These are phyloP conservation scores for Angophora floribunda DNA, from an alignment of 345 rosid species.

Conservation along the genomic window DNA sequence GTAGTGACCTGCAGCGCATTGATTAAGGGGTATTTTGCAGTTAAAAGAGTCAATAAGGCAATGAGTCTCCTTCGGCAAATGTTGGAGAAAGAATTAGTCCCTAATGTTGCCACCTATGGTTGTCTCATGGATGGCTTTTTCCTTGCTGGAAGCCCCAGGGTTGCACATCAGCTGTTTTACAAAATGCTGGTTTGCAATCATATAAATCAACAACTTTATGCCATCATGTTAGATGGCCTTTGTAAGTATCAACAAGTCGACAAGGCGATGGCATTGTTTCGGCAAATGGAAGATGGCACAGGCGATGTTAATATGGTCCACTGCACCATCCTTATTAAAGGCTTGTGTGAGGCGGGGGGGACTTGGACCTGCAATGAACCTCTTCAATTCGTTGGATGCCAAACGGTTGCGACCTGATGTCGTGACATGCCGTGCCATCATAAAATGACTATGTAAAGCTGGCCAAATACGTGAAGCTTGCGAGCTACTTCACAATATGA, in stretches of 20 bases:
- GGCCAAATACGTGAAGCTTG: background rate
- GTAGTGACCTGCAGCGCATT: background rate
- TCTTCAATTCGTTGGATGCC: background rate
- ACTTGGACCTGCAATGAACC: background rate
- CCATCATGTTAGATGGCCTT: background rate
- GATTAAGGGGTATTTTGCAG: background rate
- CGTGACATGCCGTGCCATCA: background rate
- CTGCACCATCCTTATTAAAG: background rate
- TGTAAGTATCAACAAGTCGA: background rate
- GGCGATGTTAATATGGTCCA: background rate
- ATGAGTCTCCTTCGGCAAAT: background rate
- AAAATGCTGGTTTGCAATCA: background rate
- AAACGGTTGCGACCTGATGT: background rate
- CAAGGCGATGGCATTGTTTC: constrained; percentile 1
- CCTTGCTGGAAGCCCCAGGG: background rate
- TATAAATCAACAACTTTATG: background rate
- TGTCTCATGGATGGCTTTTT: background rate
- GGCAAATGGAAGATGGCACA: background rate
- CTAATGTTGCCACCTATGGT: background rate
- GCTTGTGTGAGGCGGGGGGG: background rate
- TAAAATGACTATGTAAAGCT: background rate
- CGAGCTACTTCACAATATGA: background rate
- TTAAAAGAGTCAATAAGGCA: background rate
- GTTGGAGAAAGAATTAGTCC: background rate
- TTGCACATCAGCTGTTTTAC: background rate